Evolutionary conservation across 257 asterid genomes (phyloP), one percentile per base, ranked within the genome.

Genomic region (Solanum appendiculatum): DNA sequence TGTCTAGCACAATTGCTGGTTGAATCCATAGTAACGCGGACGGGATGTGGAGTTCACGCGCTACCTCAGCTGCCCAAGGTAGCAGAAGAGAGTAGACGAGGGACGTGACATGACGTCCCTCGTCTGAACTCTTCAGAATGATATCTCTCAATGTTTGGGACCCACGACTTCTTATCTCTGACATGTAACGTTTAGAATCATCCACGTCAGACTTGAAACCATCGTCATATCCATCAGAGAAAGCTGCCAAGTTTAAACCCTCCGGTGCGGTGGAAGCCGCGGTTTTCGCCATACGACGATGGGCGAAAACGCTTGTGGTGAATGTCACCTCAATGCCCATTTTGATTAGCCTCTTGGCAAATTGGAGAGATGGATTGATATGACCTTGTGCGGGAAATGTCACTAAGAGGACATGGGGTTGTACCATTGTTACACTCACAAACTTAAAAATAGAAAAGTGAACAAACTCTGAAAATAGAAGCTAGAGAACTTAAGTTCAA

Each of bases 21-120:
- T 90, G 92, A 44, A 87, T 88, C 92, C 93, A 92, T 9, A 91
- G 89, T 74, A 88, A 88, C 11, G 89, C 84, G 3, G 90, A 87
- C 0, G 94, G 90, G 37, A 91, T 54, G 70, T 88, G 94, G 75
- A 75, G 56, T 44, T 89, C 89, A 87, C 86, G 91, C 16, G 91
- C 93, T 48, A 88, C 89, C 18, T 68, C 72, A 2, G 90, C 91
- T 1, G 86, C 92, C 92, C 92, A 89, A 4, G 92, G 89, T 11
- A 90, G 88, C 15, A 87, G 25, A 16, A 83, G 88, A 70, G 91
- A 44, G 85, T 89, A 88, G 20, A 88, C 87, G 6, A 90, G 88
- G 83, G 90, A 87, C 3, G 91, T 80, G 8, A 91, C 69, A 0
- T 88, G 89, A 33, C 29, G 56, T 44, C 88, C 91, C 25, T 63